phyloP scores from a whole-genome alignment of 2,329 filamentous ascomycete genomes.

The Trichophyton benhamiae region DNA sequence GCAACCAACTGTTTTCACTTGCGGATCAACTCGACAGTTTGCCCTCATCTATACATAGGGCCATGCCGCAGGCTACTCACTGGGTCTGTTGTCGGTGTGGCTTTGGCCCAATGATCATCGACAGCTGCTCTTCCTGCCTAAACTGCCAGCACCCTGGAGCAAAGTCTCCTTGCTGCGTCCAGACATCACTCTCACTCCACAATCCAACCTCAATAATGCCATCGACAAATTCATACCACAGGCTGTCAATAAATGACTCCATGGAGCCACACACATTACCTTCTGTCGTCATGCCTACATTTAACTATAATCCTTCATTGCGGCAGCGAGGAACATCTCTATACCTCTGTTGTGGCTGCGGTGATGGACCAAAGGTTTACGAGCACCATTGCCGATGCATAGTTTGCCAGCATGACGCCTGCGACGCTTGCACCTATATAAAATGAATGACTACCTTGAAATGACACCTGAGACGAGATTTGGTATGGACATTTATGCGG shows the following conservation, averaged over 20 bases:
- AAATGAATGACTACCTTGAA: conserved; percentile 14
- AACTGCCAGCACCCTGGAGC: conserved; percentile 17
- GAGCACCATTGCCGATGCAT: conserved; percentile 24
- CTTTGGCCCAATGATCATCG: conserved; percentile 22
- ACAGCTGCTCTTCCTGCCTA: conserved; percentile 19
- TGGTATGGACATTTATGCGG: not conserved
- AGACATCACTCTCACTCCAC: conserved; percentile 12
- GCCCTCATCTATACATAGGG: not conserved
- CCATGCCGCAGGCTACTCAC: conserved; percentile 17
- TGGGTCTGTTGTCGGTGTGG: conserved; percentile 27
- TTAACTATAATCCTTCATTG: not conserved
- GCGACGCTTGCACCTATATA: conserved; percentile 20
- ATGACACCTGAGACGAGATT: not conserved
- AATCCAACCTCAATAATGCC: not conserved
- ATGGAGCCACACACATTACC: not conserved
- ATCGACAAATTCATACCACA: not conserved
- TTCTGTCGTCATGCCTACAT: not conserved
- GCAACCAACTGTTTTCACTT: not conserved
- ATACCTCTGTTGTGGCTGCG: conserved; percentile 30
- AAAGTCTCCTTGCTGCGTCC: conserved; percentile 14
- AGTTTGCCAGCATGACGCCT: conserved; percentile 23
- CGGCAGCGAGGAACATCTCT: conserved; percentile 16
- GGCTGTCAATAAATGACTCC: not conserved
- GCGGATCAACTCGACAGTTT: not conserved
- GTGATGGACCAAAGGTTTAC: conserved; percentile 30